These are phyloP conservation scores for Cinnamomum chago DNA, from an alignment of 164 flowering plant genomes.

Conservation along the genomic window DNA sequence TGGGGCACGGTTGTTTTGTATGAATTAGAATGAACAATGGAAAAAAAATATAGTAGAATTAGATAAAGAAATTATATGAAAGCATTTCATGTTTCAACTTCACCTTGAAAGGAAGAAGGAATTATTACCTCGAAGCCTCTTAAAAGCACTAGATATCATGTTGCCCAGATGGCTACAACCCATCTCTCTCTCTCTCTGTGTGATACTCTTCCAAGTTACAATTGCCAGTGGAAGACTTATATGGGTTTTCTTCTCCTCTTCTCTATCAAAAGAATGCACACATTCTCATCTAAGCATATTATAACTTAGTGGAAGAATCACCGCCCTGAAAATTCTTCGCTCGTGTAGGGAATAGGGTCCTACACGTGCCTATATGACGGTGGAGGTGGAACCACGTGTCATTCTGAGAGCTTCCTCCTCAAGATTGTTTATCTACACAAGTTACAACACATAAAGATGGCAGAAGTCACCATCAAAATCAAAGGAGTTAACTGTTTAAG, in stretches of 20 bases:
- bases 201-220: neutral
- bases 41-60: neutral
- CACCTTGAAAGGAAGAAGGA: neutral
- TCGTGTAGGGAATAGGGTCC: no score
- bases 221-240: neutral
- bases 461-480: no score
- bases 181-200: conserved; percentile 4
- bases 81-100: no score
- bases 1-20: neutral
- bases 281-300: neutral
- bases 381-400: no score
- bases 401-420: no score
- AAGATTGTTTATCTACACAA: no score
- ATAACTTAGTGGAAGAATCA: neutral
- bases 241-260: neutral
- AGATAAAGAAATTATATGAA: neutral
- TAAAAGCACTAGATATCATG: neutral
- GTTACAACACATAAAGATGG: no score
- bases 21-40: neutral
- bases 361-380: no score
- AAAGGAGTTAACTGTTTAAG: no score
- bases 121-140: neutral
- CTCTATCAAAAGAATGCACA: neutral
- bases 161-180: conserved; percentile 4
- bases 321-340: neutral